Percentiles rank a stretch among this genome's conserved stretches.
Evolutionary conservation across 106 monocot genomes (phyloP).

Genomic region (Dactylorhiza incarnata): DNA sequence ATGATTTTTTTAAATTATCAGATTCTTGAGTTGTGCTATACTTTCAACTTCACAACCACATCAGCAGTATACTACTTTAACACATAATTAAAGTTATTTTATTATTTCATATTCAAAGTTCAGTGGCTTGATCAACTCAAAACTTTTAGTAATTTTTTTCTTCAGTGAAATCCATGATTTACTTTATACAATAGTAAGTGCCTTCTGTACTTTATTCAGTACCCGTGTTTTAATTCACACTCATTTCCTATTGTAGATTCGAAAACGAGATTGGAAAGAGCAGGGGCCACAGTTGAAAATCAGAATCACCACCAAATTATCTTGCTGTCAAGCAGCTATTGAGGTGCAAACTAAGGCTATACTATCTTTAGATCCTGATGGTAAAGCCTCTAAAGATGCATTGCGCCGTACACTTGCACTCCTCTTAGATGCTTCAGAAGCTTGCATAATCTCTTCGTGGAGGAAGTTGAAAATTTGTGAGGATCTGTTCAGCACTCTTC

Average conservation of each 20-base stretch:
- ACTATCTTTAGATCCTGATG: conserved; percentile 49
- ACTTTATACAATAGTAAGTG: neutral
- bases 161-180: neutral
- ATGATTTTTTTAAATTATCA: neutral
- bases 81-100: neutral
- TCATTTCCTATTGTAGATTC: conserved; percentile 39
- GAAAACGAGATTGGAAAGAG: conserved; percentile 87
- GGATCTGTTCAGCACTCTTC: conserved; percentile 71
- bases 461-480: conserved; percentile 80
- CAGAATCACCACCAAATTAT: conserved; percentile 68
- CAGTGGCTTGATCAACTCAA: neutral
- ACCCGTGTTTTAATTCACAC: neutral
- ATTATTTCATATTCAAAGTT: neutral
- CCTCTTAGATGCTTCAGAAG: conserved; percentile 82
- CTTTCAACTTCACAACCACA: neutral
- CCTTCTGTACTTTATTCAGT: neutral
- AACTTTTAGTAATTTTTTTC: neutral
- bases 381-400: conserved; percentile 69
- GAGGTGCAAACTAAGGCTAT: conserved; percentile 53
- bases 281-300: conserved; percentile 70
- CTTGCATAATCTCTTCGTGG: conserved; percentile 87
- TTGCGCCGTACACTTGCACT: conserved; percentile 71
- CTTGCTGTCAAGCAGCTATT: conserved; percentile 76
- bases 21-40: neutral
- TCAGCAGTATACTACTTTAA: neutral